Base-by-base conservation (phyloP, 1,284 basidiomycete species). In the Lentinula novae-zelandiae region DNA sequence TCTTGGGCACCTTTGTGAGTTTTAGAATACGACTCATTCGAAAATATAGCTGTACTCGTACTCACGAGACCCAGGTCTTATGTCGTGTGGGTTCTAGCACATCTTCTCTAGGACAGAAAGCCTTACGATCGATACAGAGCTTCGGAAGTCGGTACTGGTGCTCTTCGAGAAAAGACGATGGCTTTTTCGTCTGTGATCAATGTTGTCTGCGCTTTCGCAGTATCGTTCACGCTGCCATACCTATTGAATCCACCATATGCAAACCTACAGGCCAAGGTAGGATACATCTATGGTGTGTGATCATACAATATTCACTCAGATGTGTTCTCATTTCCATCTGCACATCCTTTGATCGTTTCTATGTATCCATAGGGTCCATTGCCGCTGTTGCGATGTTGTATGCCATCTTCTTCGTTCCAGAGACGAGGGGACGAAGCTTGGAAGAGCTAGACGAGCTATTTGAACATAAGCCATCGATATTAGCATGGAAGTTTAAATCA, bases 401-500 rank as follows among this genome's bases (percentile, higher is more conserved):
- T 49, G 50, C 61, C 8, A 53, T 62, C 3, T 62, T 62, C 42
- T 62, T 60, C 40, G 57, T 62, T 42, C 57, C 61, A 20, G 61
- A 62, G 48, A 59, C 53, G 22, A 59, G 55, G 27, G 61, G 61
- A 20, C 51, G 57, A 20, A 55, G 52, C 5, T 40, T 59, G 33
- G 61, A 62, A 57, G 61, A 62, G 31, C 38, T 62, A 34, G 61
- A 62, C 22, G 61, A 62, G 34, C 58, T 62, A 3, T 62, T 62
- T n/a, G 61, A 60, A 27, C 22, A 33, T 13, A 62, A 57, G 20
- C 60, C 60, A 8, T 42, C 55, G 36, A 44, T 62, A 31, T 53
- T 46, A 34, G 61, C 61, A 2, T 62, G 61, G 61, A 59, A 51
- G 15, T 62, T 62, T 38, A 49, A 39, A 10, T 49, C 44, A 8